Conservation (phyloP, 306 rosid genomes). For the Rosa lucieae region DNA sequence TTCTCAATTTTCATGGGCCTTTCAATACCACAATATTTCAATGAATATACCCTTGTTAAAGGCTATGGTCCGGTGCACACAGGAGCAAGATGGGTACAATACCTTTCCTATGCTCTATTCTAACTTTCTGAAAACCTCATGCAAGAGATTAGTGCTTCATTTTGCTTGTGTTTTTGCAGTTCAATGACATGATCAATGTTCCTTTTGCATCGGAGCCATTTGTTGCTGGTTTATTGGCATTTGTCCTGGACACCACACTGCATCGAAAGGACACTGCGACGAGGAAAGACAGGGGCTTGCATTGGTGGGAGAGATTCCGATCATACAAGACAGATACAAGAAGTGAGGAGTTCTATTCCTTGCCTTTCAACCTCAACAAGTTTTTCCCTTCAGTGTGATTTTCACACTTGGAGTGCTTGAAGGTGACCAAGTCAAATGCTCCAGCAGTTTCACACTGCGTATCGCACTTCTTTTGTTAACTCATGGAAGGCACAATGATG, state of each 20-base stretch:
- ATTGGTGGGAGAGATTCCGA: constrained; percentile 81
- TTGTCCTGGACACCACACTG: constrained; percentile 64
- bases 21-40: constrained; percentile 92
- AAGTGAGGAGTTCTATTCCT: constrained; percentile 84
- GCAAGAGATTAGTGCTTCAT: not conserved
- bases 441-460: not conserved
- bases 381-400: constrained; percentile 85
- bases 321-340: constrained; percentile 76
- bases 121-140: not conserved
- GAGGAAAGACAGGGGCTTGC: constrained; percentile 81
- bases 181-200: constrained; percentile 93
- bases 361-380: constrained; percentile 93
- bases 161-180: constrained; percentile 42
- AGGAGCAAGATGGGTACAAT: constrained; percentile 78
- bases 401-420: not conserved
- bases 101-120: not conserved
- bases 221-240: constrained; percentile 73
- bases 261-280: constrained; percentile 62
- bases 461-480: not conserved
- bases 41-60: constrained; percentile 75
- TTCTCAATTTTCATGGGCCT: constrained; percentile 91
- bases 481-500: constrained; percentile 6
- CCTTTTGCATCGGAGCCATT: constrained; percentile 82
- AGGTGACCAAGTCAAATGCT: not conserved
- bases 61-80: constrained; percentile 95